phyloP scores from a whole-genome alignment of 2,329 filamentous ascomycete genomes.

The Xylogone sp. region DNA sequence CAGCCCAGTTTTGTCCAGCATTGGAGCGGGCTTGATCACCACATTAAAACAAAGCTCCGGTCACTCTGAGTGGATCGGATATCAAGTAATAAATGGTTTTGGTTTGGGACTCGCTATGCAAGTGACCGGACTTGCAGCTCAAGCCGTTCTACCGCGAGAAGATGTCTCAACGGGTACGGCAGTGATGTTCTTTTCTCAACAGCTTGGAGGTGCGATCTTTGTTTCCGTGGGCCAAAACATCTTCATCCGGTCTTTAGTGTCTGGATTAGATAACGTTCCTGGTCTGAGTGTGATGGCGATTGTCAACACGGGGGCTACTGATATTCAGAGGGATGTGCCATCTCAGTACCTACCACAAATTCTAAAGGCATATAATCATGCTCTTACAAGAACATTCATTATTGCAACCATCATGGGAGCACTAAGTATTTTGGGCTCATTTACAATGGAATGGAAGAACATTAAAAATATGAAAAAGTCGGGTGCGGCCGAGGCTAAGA shows the following conservation, averaged over 20 bases:
- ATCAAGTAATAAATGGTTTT: constrained; percentile 20
- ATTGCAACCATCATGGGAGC: constrained; percentile 49
- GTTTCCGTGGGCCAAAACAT: constrained; percentile 51
- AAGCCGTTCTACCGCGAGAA: constrained; percentile 18
- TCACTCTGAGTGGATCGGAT: constrained; percentile 31
- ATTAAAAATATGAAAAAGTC: too few species aligned
- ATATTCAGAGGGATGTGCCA: constrained; percentile 40
- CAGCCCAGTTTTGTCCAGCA: background rate
- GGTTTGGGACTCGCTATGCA: constrained; percentile 22
- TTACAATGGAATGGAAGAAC: background rate
- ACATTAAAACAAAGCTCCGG: constrained; percentile 42
- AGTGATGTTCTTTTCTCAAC: constrained; percentile 20
- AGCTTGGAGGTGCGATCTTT: constrained; percentile 44
- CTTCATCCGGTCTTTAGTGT: constrained; percentile 23
- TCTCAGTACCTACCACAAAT: constrained; percentile 38
- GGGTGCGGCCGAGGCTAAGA: too few species aligned
- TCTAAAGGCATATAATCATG: constrained; percentile 47
- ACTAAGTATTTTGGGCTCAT: constrained; percentile 41
- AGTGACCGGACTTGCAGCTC: constrained; percentile 15
- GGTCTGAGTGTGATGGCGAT: constrained; percentile 4
- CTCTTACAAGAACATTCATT: constrained; percentile 48
- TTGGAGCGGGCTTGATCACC: constrained; percentile 45
- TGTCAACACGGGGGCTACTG: constrained; percentile 42
- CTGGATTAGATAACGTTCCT: background rate
- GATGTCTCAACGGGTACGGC: constrained; percentile 23